Evolutionary conservation across 2,329 filamentous ascomycete genomes (phyloP), one percentile per base, ranked within the genome.

Genomic region (Aspergillus terreus): DNA sequence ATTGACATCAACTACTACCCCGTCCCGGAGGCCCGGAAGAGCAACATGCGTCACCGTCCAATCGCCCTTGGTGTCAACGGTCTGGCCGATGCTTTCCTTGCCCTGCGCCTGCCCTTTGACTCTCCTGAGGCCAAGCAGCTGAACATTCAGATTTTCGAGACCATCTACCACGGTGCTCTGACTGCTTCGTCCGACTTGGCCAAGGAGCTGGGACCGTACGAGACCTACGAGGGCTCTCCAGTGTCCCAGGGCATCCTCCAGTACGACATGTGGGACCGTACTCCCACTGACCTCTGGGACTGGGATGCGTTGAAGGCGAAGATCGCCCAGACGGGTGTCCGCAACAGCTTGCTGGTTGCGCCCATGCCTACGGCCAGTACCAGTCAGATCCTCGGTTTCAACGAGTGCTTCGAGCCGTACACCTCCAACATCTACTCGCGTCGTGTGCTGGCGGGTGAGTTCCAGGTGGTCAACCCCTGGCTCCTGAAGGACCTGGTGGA

Each of bases 371-470:
- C 94, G 66, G 94, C 94, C 51, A 94, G 88, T 58, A 99, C 94
- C 35, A 96, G 90, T 54, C 94, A 99, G 78, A 99, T 99, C 70
- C 81, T 99, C 63, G 94, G 94, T 65, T 95, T 96, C 82, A 99
- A 99, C 72, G 94, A 99, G 78, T 99, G 94, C 81, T 99, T 99
- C 71, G 94, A 99, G 81, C 94, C 94, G 38, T 99, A 99, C 79
- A 99, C 94, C 4, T 97, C 92, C 63, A 99, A 99, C 82, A 99
- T 99, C 73, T 99, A 99, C 81, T 95, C 92, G 63, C 92, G 94
- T 58, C 92, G 94, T 81, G 94, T 99, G 51, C 81, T 99, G 64
- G 94, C 94, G 62, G 94, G 94, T 64, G 94, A 99, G 74, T 99
- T 99, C 85, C 94, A 99, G 78, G 90, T 99, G 49, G 94, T 99